Evolutionary conservation across 2,329 filamentous ascomycete species (phyloP).

Genomic region (Colletotrichum navitas): DNA sequence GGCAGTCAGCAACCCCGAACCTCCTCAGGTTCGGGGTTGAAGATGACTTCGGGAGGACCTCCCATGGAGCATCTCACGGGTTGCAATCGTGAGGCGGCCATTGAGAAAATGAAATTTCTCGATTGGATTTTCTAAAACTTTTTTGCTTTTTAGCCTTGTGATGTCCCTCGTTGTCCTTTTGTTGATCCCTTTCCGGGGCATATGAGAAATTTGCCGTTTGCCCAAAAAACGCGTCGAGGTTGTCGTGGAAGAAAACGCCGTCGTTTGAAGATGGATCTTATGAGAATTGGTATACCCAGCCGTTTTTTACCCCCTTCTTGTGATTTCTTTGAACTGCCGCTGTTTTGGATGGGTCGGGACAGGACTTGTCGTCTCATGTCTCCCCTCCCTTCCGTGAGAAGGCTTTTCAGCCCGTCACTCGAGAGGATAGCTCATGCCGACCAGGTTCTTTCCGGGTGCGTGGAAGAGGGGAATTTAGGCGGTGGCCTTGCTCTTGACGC

Average conservation of each 20-base stretch:
- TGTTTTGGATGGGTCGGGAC: slow-evolving; percentile 5
- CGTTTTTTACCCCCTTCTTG: slow-evolving; percentile 10
- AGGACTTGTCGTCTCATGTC: background rate
- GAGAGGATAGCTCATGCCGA: background rate
- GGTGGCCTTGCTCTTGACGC: slow-evolving; percentile 78
- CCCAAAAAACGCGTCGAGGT: slow-evolving; percentile 36
- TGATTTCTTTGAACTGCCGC: slow-evolving; percentile 39
- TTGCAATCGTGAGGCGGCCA: slow-evolving; percentile 77
- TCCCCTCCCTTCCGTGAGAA: background rate
- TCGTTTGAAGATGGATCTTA: slow-evolving; percentile 25
- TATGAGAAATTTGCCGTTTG: slow-evolving; percentile 11
- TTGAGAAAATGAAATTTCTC: slow-evolving; percentile 68
- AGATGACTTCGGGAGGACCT: slow-evolving; percentile 75
- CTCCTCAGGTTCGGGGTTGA: slow-evolving; percentile 24
- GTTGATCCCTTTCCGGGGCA: slow-evolving; percentile 42
- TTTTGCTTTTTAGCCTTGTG: slow-evolving; percentile 48
- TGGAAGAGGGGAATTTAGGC: slow-evolving; percentile 54
- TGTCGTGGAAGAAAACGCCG: slow-evolving; percentile 26
- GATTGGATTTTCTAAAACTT: slow-evolving; percentile 46
- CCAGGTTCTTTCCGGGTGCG: background rate
- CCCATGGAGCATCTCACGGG: slow-evolving; percentile 81
- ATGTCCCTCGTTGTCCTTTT: slow-evolving; percentile 34
- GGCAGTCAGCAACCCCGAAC: slow-evolving; percentile 16
- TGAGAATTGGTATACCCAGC: slow-evolving; percentile 15
- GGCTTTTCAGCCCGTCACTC: slow-evolving; percentile 12